Base-by-base conservation (phyloP, 2,329 filamentous ascomycete species). In the Exophiala alcalophila region DNA sequence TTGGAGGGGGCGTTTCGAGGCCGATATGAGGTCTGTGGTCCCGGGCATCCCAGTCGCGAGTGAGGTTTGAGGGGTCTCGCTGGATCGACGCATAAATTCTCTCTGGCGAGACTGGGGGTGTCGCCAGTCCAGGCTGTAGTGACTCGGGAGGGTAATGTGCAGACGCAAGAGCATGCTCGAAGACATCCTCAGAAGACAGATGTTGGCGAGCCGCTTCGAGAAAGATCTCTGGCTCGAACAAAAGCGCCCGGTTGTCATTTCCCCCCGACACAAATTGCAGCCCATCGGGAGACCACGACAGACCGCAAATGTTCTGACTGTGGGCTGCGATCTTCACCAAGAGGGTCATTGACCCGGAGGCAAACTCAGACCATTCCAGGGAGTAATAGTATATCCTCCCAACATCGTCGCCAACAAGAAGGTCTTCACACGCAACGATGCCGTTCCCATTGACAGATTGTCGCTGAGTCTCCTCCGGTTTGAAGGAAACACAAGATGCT, bases 321-420 rank as follows among this genome's bases (percentile, higher is more conserved):
- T 97, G 91, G 5, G 87, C 79, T 21, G 75, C 75, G 55, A 97
- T 83, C 52, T 82, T 81, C 15, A 84, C 83, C 37, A 95, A 69
- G 16, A 96, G 71, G 2, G 78, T 86, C 70, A 94, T 82, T 23
- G 81, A 76, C 10, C 90, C 89, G 20, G 37, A 23, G 10, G 31
- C 50, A 28, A 37, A 42, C 9, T 54, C 47, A 4, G 81, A 78
- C 90, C 91, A 97, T 63, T 97, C 90, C 6, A 98, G 72, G 1
- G 84, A 78, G 65, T 96, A 98, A 60, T 94, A 89, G 64, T 88
- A 92, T 3, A 97, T 70, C 43, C 82, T 81, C 0, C 92, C 92
- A 21, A 71, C 65, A 57, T 96, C 87, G 50, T 96, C 89, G 1
- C 91, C 87, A 4, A 95, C 82, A 0, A 94, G 74, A 10, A 98